These are phyloP conservation scores for Catharanthus roseus DNA, from an alignment of 257 asterid species.

Conservation along the genomic window DNA sequence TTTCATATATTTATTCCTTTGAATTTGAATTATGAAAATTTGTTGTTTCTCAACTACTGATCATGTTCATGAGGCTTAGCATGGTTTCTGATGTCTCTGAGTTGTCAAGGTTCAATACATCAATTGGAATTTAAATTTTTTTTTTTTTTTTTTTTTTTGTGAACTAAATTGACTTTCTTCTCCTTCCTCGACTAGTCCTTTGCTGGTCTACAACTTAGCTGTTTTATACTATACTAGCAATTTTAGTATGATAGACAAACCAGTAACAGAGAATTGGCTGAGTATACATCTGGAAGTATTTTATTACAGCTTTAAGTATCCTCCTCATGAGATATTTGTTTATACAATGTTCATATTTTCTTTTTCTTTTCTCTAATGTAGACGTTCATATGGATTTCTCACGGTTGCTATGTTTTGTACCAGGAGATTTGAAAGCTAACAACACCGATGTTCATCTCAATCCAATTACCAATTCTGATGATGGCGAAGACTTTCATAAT, in stretches of 20 bases:
- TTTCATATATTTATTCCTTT: not conserved
- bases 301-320: not conserved
- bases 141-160: not conserved
- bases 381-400: not conserved
- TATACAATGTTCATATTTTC: not conserved
- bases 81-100: not conserved
- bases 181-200: not conserved
- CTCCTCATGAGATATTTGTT: not conserved
- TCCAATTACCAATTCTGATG: conserved; percentile 22
- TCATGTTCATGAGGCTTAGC: not conserved
- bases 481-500: conserved; percentile 25
- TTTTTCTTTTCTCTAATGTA: not conserved
- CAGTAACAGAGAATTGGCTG: not conserved
- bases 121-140: not conserved
- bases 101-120: not conserved
- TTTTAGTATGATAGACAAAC: not conserved
- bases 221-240: not conserved
- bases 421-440: conserved; percentile 32
- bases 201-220: not conserved
- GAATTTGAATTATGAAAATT: not conserved
- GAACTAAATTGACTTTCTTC: not conserved
- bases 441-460: conserved; percentile 18
- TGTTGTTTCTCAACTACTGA: not conserved
- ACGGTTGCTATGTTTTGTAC: conserved; percentile 5
- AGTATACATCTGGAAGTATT: not conserved